Conservation (phyloP, 108 stramenopile species). For the Cyclotella cryptica region DNA sequence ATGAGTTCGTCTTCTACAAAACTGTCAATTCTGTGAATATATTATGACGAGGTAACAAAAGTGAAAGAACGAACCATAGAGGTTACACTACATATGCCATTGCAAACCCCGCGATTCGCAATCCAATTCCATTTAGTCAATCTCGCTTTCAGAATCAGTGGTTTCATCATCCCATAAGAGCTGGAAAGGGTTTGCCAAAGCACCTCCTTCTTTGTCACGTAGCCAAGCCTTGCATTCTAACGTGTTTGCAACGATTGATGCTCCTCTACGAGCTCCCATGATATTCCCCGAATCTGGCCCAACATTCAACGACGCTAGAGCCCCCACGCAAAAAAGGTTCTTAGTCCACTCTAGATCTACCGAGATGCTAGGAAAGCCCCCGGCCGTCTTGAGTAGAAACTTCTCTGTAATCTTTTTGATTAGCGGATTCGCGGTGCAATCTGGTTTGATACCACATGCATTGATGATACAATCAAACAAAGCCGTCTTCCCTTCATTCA, state of each 20-base stretch:
- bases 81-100: too few species aligned
- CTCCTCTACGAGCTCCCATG: constrained; percentile 74
- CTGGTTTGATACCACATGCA: constrained; percentile 67
- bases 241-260: constrained; percentile 59
- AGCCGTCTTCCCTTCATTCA: constrained; percentile 19
- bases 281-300: constrained; percentile 80
- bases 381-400: constrained; percentile 44
- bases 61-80: too few species aligned
- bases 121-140: constrained; percentile 9
- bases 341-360: constrained; percentile 65
- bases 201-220: constrained; percentile 32
- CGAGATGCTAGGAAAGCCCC: constrained; percentile 63
- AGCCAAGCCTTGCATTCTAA: constrained; percentile 61
- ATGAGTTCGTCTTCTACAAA: too few species aligned
- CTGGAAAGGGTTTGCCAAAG: constrained; percentile 48
- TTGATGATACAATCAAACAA: constrained; percentile 53
- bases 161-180: constrained; percentile 31
- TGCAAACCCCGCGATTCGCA: too few species aligned
- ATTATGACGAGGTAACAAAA: too few species aligned
- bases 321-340: constrained; percentile 64
- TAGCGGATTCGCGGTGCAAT: constrained; percentile 49
- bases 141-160: constrained; percentile 21
- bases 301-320: constrained; percentile 58
- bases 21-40: too few species aligned
- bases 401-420: constrained; percentile 27